Base-by-base conservation (phyloP, 2,329 filamentous ascomycete species). In the Capronia coronata region DNA sequence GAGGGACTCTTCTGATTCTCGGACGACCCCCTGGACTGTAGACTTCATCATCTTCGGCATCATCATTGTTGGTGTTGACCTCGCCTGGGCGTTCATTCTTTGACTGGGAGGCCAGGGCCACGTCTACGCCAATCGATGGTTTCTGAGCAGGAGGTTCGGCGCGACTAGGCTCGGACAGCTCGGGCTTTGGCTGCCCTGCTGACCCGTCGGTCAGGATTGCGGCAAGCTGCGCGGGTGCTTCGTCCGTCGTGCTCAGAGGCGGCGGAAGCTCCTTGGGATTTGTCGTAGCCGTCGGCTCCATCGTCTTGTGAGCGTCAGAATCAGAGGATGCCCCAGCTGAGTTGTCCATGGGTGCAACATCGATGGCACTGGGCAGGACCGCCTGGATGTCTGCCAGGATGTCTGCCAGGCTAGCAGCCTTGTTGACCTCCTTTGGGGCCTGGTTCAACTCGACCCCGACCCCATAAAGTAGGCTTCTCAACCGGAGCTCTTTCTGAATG, bases 11-110 rank as follows among this genome's bases (percentile, higher is more conserved):
- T 18, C n/a, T 60, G 14, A 74, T 52, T 9, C 74, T 68, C 8
- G 76, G 76, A 25, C 76, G 66, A 6, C 76, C 76, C 18, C 76
- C 76, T 16, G 76, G 74, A 52, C 75, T 79, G 52, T 77, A 78
- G 32, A 68, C 64, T 34, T 64, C n/a, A n/a, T n/a, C n/a, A n/a
- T n/a, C 61, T 4, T 57, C 54, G 14, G 54, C 54, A 51, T 38
- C 47, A 47, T 64, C 65, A 49, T 64, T 63, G 19, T 40, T 40
- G 19, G 39, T 41, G 19, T 51, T 48, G 11, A 49, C 51, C 19
- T 53, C 48, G 22, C 48, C 49, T 37, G 39, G 43, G 16, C 44
- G 25, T 10, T 56, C 55, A 43, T 52, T 48, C 32, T 49, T 49
- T 10, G 35, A 38, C 29, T 29, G 35, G 9, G 35, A 23, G 8